A percentile compares a stretch with the other conserved stretches of the same genome.
Conservation (phyloP, 2,329 filamentous ascomycete genomes). For the Bipolaris victoriae region DNA sequence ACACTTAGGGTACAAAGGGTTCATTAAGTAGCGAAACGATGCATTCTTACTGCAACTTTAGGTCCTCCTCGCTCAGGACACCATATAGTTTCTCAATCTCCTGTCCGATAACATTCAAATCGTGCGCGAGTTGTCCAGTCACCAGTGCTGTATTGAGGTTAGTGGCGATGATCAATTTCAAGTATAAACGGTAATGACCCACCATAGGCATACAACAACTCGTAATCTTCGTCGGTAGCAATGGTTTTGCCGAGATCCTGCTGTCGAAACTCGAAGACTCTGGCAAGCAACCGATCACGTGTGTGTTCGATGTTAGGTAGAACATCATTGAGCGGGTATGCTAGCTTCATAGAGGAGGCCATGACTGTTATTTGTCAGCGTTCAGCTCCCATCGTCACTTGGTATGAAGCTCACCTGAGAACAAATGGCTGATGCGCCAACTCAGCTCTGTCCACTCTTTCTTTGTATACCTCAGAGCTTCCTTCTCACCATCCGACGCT, state of each 20-base stretch:
- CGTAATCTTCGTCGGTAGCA: constrained; percentile 81
- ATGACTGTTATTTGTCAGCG: constrained; percentile 63
- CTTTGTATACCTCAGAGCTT: constrained; percentile 78
- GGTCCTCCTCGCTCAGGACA: constrained; percentile 65
- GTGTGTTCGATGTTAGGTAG: constrained; percentile 82
- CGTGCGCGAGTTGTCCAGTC: constrained; percentile 64
- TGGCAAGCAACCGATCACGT: constrained; percentile 81
- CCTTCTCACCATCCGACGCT: constrained; percentile 79
- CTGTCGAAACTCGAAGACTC: constrained; percentile 85
- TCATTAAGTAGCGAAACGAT: not conserved
- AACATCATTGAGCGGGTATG: constrained; percentile 89
- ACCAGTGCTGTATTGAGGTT: constrained; percentile 59
- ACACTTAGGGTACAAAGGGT: not conserved
- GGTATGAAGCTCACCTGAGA: constrained; percentile 59
- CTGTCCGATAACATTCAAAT: constrained; percentile 60
- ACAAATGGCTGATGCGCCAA: constrained; percentile 86
- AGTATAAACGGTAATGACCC: constrained; percentile 34
- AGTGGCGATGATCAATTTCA: constrained; percentile 4
- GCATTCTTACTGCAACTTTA: constrained; percentile 56
- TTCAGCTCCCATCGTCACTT: not conserved
- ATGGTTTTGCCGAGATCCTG: constrained; percentile 60
- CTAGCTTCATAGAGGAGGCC: constrained; percentile 90
- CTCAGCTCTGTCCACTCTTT: constrained; percentile 81
- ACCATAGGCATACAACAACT: constrained; percentile 90
- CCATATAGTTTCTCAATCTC: constrained; percentile 67